A percentile compares a stretch with the other conserved stretches of the same genome.
Evolutionary conservation across 352 stramenopile genomes (phyloP).

Genomic region (Blastocystis sp.): DNA sequence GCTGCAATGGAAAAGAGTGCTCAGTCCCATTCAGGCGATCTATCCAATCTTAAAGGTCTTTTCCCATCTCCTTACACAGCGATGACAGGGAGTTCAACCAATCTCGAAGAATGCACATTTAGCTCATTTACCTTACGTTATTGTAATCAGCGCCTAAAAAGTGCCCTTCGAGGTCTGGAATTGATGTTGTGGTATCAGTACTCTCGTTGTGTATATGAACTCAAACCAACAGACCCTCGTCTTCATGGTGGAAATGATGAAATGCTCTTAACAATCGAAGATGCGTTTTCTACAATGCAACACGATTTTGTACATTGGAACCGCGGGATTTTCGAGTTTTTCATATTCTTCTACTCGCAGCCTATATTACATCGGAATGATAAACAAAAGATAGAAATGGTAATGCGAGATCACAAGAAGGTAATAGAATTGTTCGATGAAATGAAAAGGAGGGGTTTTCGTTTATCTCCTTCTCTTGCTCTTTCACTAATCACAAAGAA

Average conservation of each 20-base stretch:
- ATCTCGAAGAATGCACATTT: background rate
- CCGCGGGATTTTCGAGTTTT: constrained; percentile 31
- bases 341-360: constrained; percentile 34
- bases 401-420: background rate
- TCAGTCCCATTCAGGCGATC: background rate
- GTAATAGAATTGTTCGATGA: background rate
- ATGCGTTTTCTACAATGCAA: background rate
- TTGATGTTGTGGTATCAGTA: constrained; percentile 30
- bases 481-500: constrained; percentile 16
- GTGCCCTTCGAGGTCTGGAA: constrained; percentile 4
- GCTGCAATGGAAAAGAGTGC: background rate
- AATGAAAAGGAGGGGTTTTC: background rate
- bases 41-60: background rate
- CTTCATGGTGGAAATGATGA: background rate
- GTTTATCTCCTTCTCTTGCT: background rate
- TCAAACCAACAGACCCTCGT: background rate
- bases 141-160: background rate
- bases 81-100: background rate
- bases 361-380: background rate
- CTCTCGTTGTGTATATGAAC: constrained; percentile 29
- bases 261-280: background rate
- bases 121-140: constrained; percentile 20
- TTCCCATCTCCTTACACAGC: constrained; percentile 16
- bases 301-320: background rate
- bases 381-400: background rate